Conservation (phyloP, 768 basidiomycete genomes). For the Exsudoporus frostii region DNA sequence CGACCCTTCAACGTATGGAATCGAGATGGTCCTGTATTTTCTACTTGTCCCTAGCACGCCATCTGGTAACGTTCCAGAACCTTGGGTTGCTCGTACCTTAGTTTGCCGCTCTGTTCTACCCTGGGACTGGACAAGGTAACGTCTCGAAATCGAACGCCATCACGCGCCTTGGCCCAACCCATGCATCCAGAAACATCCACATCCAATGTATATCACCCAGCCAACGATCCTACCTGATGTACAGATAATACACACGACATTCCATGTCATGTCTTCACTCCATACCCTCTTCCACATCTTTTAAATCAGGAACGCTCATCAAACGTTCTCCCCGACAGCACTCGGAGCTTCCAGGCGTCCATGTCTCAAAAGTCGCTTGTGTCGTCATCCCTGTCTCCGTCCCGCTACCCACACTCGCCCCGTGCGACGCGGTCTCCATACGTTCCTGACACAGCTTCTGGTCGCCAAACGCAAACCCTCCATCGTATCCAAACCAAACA, state of each 20-base stretch:
- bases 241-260: background rate
- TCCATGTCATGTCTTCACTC: background rate
- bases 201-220: background rate
- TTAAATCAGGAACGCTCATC: background rate
- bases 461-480: slow-evolving; percentile 36
- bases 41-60: background rate
- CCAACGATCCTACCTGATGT: background rate
- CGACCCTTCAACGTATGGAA: background rate
- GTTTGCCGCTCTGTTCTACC: too few relatives aligned
- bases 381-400: background rate
- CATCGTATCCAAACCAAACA: slow-evolving; percentile 61
- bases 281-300: background rate
- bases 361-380: slow-evolving; percentile 1
- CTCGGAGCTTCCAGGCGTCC: slow-evolving; percentile 1
- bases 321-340: slow-evolving; percentile 5
- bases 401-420: background rate
- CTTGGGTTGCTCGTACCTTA: background rate
- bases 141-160: background rate
- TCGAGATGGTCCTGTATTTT: background rate
- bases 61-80: background rate
- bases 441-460: background rate
- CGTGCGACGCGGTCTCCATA: background rate
- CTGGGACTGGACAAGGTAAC: background rate
- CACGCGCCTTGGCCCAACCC: background rate
- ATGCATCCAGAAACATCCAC: background rate